Evolutionary conservation across 2,329 filamentous ascomycete genomes (phyloP).

Genomic region (Fusarium sp.): DNA sequence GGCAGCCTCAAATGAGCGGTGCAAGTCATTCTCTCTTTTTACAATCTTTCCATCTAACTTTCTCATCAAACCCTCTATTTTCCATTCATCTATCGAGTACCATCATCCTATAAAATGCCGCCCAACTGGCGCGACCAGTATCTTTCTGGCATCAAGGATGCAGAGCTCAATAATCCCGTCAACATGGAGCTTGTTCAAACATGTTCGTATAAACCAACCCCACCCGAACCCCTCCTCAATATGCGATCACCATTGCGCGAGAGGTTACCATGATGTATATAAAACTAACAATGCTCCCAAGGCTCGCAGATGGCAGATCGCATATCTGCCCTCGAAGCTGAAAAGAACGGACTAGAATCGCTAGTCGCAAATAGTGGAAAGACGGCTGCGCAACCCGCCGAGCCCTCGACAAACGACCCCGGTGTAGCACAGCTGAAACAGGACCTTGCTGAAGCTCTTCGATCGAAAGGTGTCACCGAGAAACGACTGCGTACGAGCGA

Average conservation of each 20-base stretch:
- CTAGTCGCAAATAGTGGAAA: constrained; percentile 44
- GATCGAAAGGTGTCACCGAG: constrained; percentile 77
- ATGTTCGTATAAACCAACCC: constrained; percentile 66
- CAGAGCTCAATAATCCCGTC: constrained; percentile 73
- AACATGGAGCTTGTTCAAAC: constrained; percentile 79
- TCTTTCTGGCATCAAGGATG: constrained; percentile 77
- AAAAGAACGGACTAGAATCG: constrained; percentile 60
- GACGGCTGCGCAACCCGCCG: constrained; percentile 28
- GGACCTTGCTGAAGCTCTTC: constrained; percentile 82
- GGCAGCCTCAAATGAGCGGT: constrained; percentile 35
- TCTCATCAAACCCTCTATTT: not conserved
- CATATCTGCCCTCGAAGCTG: constrained; percentile 71
- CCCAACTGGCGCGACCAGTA: constrained; percentile 87
- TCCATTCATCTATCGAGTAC: not conserved
- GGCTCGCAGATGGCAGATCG: constrained; percentile 76
- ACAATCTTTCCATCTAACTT: constrained; percentile 3
- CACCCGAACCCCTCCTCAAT: constrained; percentile 26
- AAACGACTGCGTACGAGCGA: constrained; percentile 71
- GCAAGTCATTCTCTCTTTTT: constrained; percentile 20
- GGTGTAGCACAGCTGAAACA: constrained; percentile 66
- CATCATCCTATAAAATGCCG: constrained; percentile 59
- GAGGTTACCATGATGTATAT: not conserved
- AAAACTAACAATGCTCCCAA: constrained; percentile 51
- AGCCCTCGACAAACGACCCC: constrained; percentile 48
- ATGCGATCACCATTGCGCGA: constrained; percentile 27